Conservation (phyloP, 352 stramenopile genomes). For the Pythium dissotocum region DNA sequence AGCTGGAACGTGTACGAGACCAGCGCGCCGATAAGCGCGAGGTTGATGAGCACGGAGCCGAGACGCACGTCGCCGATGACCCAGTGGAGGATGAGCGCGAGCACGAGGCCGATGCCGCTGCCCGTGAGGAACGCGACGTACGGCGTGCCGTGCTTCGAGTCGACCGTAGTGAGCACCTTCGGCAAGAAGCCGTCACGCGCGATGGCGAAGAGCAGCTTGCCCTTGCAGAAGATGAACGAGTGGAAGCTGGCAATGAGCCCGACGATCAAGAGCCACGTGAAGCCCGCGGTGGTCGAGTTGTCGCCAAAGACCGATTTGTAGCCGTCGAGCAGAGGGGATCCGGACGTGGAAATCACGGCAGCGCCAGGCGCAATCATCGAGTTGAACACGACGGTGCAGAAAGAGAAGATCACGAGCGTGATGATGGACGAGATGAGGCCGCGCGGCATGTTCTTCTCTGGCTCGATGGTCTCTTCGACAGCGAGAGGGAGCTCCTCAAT, state of each 20-base stretch:
- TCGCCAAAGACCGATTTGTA: slow-evolving; percentile 79
- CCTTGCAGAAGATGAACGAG: slow-evolving; percentile 79
- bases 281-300: slow-evolving; percentile 52
- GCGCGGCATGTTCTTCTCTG: slow-evolving; percentile 64
- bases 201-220: slow-evolving; percentile 58
- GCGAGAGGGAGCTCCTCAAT: slow-evolving; percentile 77
- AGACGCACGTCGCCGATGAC: slow-evolving; percentile 58
- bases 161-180: slow-evolving; percentile 51
- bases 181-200: slow-evolving; percentile 62
- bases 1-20: slow-evolving; percentile 73
- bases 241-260: slow-evolving; percentile 61
- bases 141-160: slow-evolving; percentile 42
- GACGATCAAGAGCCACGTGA: slow-evolving; percentile 68
- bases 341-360: slow-evolving; percentile 33
- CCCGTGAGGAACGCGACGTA: slow-evolving; percentile 50
- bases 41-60: slow-evolving; percentile 66
- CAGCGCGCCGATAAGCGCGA: slow-evolving; percentile 56
- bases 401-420: slow-evolving; percentile 52
- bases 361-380: slow-evolving; percentile 56
- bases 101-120: slow-evolving; percentile 35
- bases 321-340: slow-evolving; percentile 50
- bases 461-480: slow-evolving; percentile 72
- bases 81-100: slow-evolving; percentile 59
- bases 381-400: slow-evolving; percentile 58
- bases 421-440: slow-evolving; percentile 57